A percentile compares a stretch with the other conserved stretches of the same genome.
Evolutionary conservation across 2,329 filamentous ascomycete genomes (phyloP).

Genomic region (Penicillium sp.): DNA sequence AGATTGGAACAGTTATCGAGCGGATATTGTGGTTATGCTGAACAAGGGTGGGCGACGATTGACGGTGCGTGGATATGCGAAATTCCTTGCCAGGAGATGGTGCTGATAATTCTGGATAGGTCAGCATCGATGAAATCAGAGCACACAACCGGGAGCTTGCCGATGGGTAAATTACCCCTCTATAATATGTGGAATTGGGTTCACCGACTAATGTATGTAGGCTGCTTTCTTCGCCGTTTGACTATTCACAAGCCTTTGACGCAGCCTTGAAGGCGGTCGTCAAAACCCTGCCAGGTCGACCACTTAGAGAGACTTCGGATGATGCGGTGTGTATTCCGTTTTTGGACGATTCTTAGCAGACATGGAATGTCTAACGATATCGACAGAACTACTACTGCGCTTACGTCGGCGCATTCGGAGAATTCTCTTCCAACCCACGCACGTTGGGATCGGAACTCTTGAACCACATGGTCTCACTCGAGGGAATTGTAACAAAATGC

Average conservation of each 20-base stretch:
- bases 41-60: constrained; percentile 60
- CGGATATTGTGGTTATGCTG: constrained; percentile 78
- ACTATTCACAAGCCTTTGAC: constrained; percentile 85
- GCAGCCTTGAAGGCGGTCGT: constrained; percentile 85
- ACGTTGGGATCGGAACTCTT: constrained; percentile 85
- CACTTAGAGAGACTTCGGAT: constrained; percentile 70
- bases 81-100: background rate
- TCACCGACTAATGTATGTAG: constrained; percentile 27
- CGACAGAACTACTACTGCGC: constrained; percentile 76
- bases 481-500: constrained; percentile 95
- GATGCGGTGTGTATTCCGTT: constrained; percentile 58
- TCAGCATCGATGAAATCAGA: constrained; percentile 87
- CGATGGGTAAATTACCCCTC: constrained; percentile 49
- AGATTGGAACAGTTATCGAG: constrained; percentile 68
- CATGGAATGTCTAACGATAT: constrained; percentile 5
- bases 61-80: constrained; percentile 42
- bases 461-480: constrained; percentile 95
- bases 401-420: constrained; percentile 93
- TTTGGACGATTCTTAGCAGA: background rate
- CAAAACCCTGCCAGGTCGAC: constrained; percentile 70
- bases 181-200: background rate
- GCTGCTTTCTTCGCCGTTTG: constrained; percentile 81
- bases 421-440: constrained; percentile 90
- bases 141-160: constrained; percentile 82
- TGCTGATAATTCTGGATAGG: constrained; percentile 38